phyloP scores from a whole-genome alignment of 305 asterid genomes.

The Plantago coronopus region DNA sequence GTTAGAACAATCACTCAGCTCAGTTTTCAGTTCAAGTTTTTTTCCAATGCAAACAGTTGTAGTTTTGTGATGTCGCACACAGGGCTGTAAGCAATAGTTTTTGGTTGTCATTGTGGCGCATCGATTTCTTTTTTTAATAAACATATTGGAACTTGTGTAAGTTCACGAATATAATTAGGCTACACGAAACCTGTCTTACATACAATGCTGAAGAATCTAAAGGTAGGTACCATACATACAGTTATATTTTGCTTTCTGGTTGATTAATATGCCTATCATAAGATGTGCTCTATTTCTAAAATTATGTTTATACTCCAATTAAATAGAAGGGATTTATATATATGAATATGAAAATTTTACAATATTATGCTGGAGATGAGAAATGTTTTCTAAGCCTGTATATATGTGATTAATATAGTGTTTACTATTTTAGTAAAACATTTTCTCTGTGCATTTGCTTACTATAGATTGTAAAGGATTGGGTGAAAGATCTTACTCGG shows the following conservation, averaged over 20 bases:
- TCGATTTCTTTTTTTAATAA: too few relatives aligned
- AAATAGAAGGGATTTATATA: neutral
- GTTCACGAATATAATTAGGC: too few relatives aligned
- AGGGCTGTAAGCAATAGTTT: neutral
- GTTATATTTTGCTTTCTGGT: neutral
- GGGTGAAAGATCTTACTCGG: constrained; percentile 85
- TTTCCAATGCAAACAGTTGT: too few relatives aligned
- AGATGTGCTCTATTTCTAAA: neutral
- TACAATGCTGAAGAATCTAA: neutral
- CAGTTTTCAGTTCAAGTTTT: neutral
- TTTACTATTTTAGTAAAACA: constrained; percentile 8
- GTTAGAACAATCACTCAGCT: too few relatives aligned
- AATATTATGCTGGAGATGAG: neutral
- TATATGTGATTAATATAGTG: neutral
- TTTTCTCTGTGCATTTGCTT: neutral
- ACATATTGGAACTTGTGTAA: too few relatives aligned
- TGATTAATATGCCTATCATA: too few relatives aligned
- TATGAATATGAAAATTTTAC: too few relatives aligned
- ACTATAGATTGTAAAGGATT: constrained; percentile 68
- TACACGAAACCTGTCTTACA: neutral
- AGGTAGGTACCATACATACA: neutral
- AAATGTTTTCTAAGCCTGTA: neutral
- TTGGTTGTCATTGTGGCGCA: neutral
- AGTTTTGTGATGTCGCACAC: too few relatives aligned
- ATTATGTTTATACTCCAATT: neutral